phyloP scores from a whole-genome alignment of 805 yeast species.

The Saturnispora quitensis region DNA sequence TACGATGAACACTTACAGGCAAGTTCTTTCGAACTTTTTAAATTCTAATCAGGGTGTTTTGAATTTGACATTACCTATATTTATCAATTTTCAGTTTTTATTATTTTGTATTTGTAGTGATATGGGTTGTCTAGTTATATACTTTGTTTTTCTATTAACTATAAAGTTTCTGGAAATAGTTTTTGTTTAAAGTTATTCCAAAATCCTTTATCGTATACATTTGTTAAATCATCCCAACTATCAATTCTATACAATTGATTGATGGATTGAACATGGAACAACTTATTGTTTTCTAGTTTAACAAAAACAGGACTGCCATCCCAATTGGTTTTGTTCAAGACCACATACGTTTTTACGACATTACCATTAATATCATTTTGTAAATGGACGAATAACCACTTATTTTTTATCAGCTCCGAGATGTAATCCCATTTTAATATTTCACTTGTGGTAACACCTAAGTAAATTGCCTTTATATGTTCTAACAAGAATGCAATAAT shows the following conservation, averaged over 20 bases:
- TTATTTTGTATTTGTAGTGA: background rate
- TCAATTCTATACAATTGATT: slow-evolving; percentile 10
- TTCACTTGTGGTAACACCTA: slow-evolving; percentile 53
- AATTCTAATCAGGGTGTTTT: background rate
- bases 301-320: slow-evolving; percentile 8
- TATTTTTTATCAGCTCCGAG: slow-evolving; percentile 28
- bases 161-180: slow-evolving; percentile 17
- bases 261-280: background rate
- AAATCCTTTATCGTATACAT: slow-evolving; percentile 45
- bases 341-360: background rate
- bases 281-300: slow-evolving; percentile 8
- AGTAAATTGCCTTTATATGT: slow-evolving; percentile 38
- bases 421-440: slow-evolving; percentile 45
- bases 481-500: slow-evolving; percentile 31
- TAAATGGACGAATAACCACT: slow-evolving; percentile 22
- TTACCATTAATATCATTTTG: slow-evolving; percentile 7
- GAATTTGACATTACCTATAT: background rate
- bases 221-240: slow-evolving; percentile 28
- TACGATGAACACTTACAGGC: background rate
- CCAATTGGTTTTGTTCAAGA: slow-evolving; percentile 3
- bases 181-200: slow-evolving; percentile 31
- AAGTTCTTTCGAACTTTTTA: background rate
- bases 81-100: background rate
- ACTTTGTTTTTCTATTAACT: background rate
- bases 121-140: background rate